Evolutionary conservation across 73 alveolate species (phyloP), one percentile per base, ranked within the genome.

Genomic region (Paraurostyla sp.): DNA sequence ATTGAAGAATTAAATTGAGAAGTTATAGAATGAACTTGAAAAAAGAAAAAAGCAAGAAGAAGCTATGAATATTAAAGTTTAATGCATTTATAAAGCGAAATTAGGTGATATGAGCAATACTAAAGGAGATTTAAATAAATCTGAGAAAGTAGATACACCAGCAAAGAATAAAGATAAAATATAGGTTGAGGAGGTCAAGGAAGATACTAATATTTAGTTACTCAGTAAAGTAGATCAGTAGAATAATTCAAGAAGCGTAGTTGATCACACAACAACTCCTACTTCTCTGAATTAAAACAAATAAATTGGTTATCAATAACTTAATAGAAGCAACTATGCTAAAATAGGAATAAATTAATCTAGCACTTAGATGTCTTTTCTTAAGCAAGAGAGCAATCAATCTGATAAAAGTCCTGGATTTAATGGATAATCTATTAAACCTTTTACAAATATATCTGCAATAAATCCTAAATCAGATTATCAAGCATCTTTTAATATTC

Each of bases 1-100:
- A 4, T 1, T 65, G 4, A 65, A 65, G 25, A 22, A 11, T 13
- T 35, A 65, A 65, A 65, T 65, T 65, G 82, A 65, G 9, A 65
- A 65, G 46, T 38, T 65, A 7, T 36, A 65, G 23, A 6, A 65
- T 35, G 15, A 65, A 40, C 29, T 65, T 1, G 82, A 65, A 40
- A 65, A 65, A 22, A 32, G 58, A 30, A 65, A 65, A 22, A 65
- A 65, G 36, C 60, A 65, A 9, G 82, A 65, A 38, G 82, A 65
- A 40, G 82, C 46, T 9, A 7, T 30, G 7, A 11, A 65, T 36
- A 65, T 65, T 7, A 9, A 65, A 65, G 82, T 65, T 1, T 22
- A 65, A 36, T 65, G 82, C 25, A 15, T 65, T 18, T 65, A 65
- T 40, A 6, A 65, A 40, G 6, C 35, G 7, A 65, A 65, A 22